Percentiles rank a stretch among this genome's conserved stretches.
phyloP scores from a whole-genome alignment of 2,329 filamentous ascomycete species.

The Thielaviopsis cerberus region DNA sequence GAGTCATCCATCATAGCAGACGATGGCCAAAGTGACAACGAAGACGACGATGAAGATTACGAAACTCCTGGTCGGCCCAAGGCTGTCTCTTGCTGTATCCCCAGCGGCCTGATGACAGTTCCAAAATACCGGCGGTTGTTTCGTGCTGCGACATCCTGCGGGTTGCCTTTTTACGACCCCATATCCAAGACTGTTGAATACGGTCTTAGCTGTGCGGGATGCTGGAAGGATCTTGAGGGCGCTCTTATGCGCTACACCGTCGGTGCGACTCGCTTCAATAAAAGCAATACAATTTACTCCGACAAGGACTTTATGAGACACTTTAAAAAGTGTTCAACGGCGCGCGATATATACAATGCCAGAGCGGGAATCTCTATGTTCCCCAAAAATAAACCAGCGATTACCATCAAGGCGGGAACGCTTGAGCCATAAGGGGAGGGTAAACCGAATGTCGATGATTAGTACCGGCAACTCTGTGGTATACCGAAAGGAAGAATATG shows the following conservation, averaged over 20 bases:
- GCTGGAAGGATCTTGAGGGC: background rate
- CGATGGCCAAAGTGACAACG: too few relatives aligned
- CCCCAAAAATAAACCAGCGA: background rate
- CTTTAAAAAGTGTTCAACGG: background rate
- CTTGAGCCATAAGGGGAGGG: background rate
- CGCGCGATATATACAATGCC: background rate
- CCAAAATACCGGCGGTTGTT: background rate
- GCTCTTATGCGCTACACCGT: background rate
- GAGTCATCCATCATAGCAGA: too few relatives aligned
- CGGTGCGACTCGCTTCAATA: background rate
- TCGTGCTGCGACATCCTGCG: background rate
- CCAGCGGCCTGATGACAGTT: too few relatives aligned
- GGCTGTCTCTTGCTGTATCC: too few relatives aligned
- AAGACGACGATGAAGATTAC: too few relatives aligned
- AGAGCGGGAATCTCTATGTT: background rate
- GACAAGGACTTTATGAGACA: constrained; percentile 1
- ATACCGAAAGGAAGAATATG: too few relatives aligned
- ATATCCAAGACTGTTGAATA: background rate
- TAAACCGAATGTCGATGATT: too few relatives aligned
- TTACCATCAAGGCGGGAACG: background rate
- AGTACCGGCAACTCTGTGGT: too few relatives aligned
- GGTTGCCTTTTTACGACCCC: background rate
- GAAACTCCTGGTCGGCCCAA: too few relatives aligned
- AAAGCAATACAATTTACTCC: background rate
- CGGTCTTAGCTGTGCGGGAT: constrained; percentile 1